Evolutionary conservation across 2,329 filamentous ascomycete genomes (phyloP).

Genomic region (Diaporthe longicolla): DNA sequence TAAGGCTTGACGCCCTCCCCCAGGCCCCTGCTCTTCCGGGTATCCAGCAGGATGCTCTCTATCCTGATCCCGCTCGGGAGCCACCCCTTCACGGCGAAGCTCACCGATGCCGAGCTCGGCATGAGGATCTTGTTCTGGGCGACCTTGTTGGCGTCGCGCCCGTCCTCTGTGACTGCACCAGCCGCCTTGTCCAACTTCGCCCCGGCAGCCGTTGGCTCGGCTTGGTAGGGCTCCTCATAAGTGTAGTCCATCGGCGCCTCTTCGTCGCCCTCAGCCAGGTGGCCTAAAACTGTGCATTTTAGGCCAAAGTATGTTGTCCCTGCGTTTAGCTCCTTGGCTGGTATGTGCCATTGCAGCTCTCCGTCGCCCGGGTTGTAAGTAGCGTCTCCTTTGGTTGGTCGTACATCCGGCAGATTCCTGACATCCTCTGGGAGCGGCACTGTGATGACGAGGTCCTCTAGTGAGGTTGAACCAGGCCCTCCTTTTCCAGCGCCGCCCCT

Average conservation of each 20-base stretch:
- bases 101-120: conserved; percentile 83
- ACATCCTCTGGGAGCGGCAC: conserved; percentile 85
- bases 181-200: conserved; percentile 52
- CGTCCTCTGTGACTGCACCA: conserved; percentile 53
- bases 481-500: conserved; percentile 63
- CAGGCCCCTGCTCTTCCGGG: conserved; percentile 86
- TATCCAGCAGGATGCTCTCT: conserved; percentile 77
- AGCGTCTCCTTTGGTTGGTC: conserved; percentile 86
- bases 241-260: conserved; percentile 66
- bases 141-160: conserved; percentile 68
- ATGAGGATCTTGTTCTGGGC: conserved; percentile 83
- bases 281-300: conserved; percentile 83
- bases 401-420: conserved; percentile 85
- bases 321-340: conserved; percentile 79
- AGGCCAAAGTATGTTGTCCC: conserved; percentile 79
- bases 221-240: conserved; percentile 72
- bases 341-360: conserved; percentile 85
- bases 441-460: conserved; percentile 84
- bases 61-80: conserved; percentile 77
- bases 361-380: conserved; percentile 82
- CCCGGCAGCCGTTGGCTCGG: conserved; percentile 52
- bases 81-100: conserved; percentile 79
- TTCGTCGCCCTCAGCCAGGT: conserved; percentile 63
- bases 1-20: conserved; percentile 93
- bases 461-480: conserved; percentile 69